Evolutionary conservation across 192 early-diverging fungal genomes (phyloP), one percentile per base, ranked within the genome.

Genomic region (Physocladia obscura): DNA sequence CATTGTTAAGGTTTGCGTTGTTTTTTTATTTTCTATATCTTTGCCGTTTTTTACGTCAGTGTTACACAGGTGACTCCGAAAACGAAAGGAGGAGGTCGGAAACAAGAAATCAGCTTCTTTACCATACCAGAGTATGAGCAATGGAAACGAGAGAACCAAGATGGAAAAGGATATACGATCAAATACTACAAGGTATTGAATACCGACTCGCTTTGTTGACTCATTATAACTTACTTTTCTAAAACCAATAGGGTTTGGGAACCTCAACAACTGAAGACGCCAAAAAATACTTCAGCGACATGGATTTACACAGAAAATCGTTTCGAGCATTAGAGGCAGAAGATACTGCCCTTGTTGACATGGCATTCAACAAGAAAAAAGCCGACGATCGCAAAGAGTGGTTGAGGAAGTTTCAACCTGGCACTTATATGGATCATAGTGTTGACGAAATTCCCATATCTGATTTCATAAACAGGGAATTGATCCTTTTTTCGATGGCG

Each of bases 131-230:
- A 99, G 74, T 99, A 93, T 64, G 90, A 96, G 74, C 57, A 74
- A 40, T 99, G 95, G 95, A 85, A 86, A 73, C 87, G 84, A 37
- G 73, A 76, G 34, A 81, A 91, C 49, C 82, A 91, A 29, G 77
- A 88, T 30, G 89, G 88, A 0, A 88, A 87, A 57, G 89, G 87
- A 19, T 99, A 92, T 91, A 79, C 64, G 29, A 84, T 91, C 55
- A 99, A 97, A 78, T 99, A 99, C 86, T 99, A 92, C 77, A 97
- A 99, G 74, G 84, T 81, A 69, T n/a, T n/a, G n/a, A n/a, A 44
- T 27, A 15, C 31, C 38, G n/a, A 13, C 48, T 11, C 19, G 2
- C n/a, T 21, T 26, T 2, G 38, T 55, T 26, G 29, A 22, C 32
- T 48, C n/a, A n/a, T n/a, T n/a, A n/a, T n/a, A n/a, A n/a, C 37